Percentiles rank a stretch among this genome's conserved stretches.
These are phyloP conservation scores for Aaosphaeria pasadenensis DNA, from an alignment of 2,329 filamentous ascomycete genomes.

Conservation along the genomic window DNA sequence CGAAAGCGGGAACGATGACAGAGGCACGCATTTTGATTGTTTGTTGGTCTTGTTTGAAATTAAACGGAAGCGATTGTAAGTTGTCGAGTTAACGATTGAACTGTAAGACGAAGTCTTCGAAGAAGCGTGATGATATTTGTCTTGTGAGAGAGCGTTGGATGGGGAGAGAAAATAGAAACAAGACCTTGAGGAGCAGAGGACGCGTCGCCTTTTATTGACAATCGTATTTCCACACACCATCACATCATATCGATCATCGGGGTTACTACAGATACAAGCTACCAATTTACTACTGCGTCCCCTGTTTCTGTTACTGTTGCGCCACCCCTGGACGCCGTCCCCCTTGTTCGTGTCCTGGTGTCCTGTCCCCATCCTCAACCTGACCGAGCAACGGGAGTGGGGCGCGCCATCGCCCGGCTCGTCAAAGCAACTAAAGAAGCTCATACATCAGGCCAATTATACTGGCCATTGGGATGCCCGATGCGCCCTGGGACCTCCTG, in stretches of 20 bases:
- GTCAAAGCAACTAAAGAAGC: too few relatives aligned
- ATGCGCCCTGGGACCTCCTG: too few relatives aligned
- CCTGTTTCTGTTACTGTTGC: not conserved
- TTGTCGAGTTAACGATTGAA: conserved; percentile 1
- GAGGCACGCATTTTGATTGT: conserved; percentile 30
- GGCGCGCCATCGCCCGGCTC: too few relatives aligned
- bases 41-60: not conserved
- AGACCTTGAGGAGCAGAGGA: not conserved
- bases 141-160: not conserved
- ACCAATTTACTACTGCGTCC: not conserved
- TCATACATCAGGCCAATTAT: too few relatives aligned
- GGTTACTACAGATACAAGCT: not conserved
- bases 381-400: not conserved
- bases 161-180: not conserved
- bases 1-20: conserved; percentile 26
- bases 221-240: too few relatives aligned
- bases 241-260: not conserved
- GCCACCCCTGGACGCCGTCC: not conserved
- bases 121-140: not conserved
- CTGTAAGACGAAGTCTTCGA: not conserved
- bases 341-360: too few relatives aligned
- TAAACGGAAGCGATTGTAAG: not conserved
- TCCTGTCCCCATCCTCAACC: not conserved
- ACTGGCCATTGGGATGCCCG: too few relatives aligned
- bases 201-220: not conserved